phyloP scores from a whole-genome alignment of 75 land plant genomes.

The Azolla pinnata region DNA sequence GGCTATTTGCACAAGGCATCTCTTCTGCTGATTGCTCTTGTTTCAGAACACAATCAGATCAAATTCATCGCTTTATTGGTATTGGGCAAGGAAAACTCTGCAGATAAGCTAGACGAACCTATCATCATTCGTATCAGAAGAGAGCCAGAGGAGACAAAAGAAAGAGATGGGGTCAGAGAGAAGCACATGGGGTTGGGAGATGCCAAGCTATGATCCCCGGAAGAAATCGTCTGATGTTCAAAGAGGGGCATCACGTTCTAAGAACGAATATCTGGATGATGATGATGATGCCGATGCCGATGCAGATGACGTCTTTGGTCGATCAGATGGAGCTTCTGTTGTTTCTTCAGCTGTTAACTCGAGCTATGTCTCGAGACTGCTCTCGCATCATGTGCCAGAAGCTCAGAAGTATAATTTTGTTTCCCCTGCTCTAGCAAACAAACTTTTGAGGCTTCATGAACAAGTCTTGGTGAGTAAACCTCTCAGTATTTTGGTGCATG shows the following conservation, averaged over 20 bases:
- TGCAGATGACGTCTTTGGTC: background rate
- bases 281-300: background rate
- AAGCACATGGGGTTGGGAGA: constrained; percentile 2
- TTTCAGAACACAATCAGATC: too few relatives aligned
- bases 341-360: background rate
- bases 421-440: background rate
- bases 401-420: background rate
- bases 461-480: background rate
- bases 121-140: too few relatives aligned
- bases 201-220: constrained; percentile 3
- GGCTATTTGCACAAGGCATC: too few relatives aligned
- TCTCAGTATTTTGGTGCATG: background rate
- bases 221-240: background rate
- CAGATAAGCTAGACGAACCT: too few relatives aligned
- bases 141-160: background rate
- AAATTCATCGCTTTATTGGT: too few relatives aligned
- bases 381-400: background rate
- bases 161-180: background rate
- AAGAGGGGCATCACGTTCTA: background rate
- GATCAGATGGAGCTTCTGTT: too few relatives aligned
- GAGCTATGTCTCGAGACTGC: background rate
- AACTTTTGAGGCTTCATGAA: background rate
- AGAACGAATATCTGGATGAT: background rate
- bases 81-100: too few relatives aligned
- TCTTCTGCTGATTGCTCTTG: too few relatives aligned